Base-by-base conservation (phyloP, 1,139 yeast species). In the Suhomyces coccinellae region DNA sequence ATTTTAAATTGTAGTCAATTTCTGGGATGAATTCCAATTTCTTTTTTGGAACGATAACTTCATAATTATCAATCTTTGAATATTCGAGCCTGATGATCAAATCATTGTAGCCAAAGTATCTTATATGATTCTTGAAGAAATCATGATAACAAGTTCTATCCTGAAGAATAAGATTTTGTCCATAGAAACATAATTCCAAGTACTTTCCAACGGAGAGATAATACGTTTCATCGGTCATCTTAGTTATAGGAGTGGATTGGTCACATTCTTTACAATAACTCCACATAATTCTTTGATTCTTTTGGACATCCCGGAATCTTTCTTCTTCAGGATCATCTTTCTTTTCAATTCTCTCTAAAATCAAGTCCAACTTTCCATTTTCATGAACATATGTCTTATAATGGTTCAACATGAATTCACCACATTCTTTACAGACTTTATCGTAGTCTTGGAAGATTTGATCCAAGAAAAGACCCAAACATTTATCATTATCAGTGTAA, bases 131-230 rank as follows among this genome's bases (percentile, higher is more conserved):
- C 41, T 83, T 79, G 54, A 88, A 86, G 48, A 85, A 83, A 57
- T 88, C 88, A 62, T 93, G 97, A 1, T 73, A 64, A 62, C 99
- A 95, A 3, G 47, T 43, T 28, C 46, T 43, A 2, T 83, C 85
- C 20, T 73, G 62, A 58, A 81, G 66, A 55, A 73, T 64, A 62
- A 74, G 71, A 46, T 69, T 65, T 28, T 69, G 64, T 41, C 95
- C 89, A 86, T 95, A 90, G 59, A 90, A 91, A 33, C 86, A 74
- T 24, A 91, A 68, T 65, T 95, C 98, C 37, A 95, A 71, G 58
- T 87, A 95, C 59, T 93, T 95, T 0, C 99, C 99, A 62, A 95
- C 83, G 0, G 98, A 91, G 52, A 85, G 83, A 58, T 85, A 89
- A 84, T 95, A 91, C 0, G 97, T 84, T 26, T 85, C 85, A 44